Evolutionary conservation across 352 stramenopile genomes (phyloP).

Genomic region (Globisporangium acanthophoron): DNA sequence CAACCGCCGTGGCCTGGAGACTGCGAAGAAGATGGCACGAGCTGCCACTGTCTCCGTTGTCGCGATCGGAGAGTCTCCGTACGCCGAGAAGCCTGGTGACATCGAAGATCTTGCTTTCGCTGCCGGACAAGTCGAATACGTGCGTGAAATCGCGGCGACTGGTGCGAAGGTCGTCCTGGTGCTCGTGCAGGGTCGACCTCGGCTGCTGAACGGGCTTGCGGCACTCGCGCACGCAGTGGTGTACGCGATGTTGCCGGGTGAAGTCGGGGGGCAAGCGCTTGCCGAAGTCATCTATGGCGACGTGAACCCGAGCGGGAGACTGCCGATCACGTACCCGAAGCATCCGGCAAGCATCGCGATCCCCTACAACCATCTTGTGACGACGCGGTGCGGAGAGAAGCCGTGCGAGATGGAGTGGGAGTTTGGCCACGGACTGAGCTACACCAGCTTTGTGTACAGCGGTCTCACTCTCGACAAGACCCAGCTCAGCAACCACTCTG

Average conservation of each 20-base stretch:
- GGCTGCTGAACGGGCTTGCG: slow-evolving; percentile 55
- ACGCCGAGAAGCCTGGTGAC: slow-evolving; percentile 85
- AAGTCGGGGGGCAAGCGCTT: slow-evolving; percentile 73
- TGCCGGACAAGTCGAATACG: slow-evolving; percentile 63
- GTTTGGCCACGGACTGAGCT: slow-evolving; percentile 64
- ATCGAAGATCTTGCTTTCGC: slow-evolving; percentile 72
- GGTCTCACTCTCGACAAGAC: slow-evolving; percentile 34
- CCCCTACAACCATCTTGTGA: slow-evolving; percentile 74
- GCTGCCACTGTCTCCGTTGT: slow-evolving; percentile 63
- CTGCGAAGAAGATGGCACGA: slow-evolving; percentile 41
- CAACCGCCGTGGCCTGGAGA: slow-evolving; percentile 36
- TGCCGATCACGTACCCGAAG: slow-evolving; percentile 83
- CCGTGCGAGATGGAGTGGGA: slow-evolving; percentile 60
- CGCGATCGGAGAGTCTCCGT: slow-evolving; percentile 69
- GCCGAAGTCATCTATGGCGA: slow-evolving; percentile 77
- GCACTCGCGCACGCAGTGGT: slow-evolving; percentile 66
- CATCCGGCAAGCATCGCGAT: slow-evolving; percentile 57
- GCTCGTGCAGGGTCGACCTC: slow-evolving; percentile 70
- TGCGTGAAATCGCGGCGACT: slow-evolving; percentile 51
- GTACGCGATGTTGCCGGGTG: slow-evolving; percentile 72
- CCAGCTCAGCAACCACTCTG: slow-evolving; percentile 9
- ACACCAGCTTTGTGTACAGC: slow-evolving; percentile 61
- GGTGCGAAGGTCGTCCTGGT: slow-evolving; percentile 81
- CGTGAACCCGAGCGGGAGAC: slow-evolving; percentile 74
- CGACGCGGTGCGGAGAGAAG: slow-evolving; percentile 34